These are phyloP conservation scores for Pistacia atlantica DNA, from an alignment of 345 rosid species.

Conservation along the genomic window DNA sequence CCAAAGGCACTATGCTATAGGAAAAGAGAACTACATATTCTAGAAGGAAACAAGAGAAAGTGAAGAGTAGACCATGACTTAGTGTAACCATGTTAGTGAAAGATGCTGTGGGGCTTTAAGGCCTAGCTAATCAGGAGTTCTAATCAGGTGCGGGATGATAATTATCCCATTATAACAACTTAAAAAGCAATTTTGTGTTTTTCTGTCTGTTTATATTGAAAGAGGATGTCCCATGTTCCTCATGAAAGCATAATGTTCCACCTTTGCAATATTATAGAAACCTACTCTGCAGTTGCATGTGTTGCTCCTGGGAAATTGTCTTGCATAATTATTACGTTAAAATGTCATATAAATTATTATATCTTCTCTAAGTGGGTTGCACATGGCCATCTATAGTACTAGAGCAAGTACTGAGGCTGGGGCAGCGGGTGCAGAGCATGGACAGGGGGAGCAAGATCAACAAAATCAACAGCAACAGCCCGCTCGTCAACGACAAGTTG, in stretches of 20 bases:
- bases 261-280: neutral
- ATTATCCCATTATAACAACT: neutral
- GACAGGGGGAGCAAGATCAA: constrained; percentile 55
- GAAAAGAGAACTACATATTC: neutral
- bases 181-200: neutral
- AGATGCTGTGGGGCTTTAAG: neutral
- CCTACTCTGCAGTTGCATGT: neutral
- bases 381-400: constrained; percentile 24
- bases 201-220: neutral
- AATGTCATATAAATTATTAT: neutral
- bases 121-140: neutral
- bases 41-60: neutral
- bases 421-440: constrained; percentile 44
- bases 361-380: constrained; percentile 6
- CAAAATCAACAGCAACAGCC: constrained; percentile 71
- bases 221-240: neutral
- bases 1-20: neutral
- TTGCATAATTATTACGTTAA: neutral
- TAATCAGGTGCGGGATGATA: neutral
- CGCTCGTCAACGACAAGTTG: constrained; percentile 72
- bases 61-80: neutral
- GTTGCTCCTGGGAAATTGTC: neutral
- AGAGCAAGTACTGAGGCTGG: constrained; percentile 43
- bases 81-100: neutral
- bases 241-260: neutral